Evolutionary conservation across 2,329 filamentous ascomycete genomes (phyloP).

Genomic region (Teratosphaeria nubilosa): DNA sequence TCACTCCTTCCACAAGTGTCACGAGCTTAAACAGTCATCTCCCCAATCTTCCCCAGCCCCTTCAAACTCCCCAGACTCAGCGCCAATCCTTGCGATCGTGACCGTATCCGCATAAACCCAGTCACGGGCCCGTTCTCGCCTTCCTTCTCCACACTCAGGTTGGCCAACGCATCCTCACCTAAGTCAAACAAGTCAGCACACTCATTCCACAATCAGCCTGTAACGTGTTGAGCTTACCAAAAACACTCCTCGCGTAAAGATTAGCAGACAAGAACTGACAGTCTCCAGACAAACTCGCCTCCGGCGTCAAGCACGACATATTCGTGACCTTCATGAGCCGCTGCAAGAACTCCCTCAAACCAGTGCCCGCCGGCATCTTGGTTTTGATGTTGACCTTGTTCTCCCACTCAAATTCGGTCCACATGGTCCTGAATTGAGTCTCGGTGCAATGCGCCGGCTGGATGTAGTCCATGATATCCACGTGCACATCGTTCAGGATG

Average conservation of each 20-base stretch:
- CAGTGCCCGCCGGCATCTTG: slow-evolving; percentile 63
- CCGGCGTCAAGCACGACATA: slow-evolving; percentile 95
- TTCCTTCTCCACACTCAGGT: slow-evolving; percentile 95
- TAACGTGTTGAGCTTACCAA: slow-evolving; percentile 61
- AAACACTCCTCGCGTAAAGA: slow-evolving; percentile 90
- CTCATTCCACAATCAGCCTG: not conserved
- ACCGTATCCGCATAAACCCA: slow-evolving; percentile 95
- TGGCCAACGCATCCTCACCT: slow-evolving; percentile 98
- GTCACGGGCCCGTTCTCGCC: slow-evolving; percentile 91
- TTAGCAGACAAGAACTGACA: slow-evolving; percentile 98
- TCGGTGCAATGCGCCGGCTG: slow-evolving; percentile 93
- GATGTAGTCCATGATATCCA: slow-evolving; percentile 99
- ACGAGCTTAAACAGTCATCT: slow-evolving; percentile 11
- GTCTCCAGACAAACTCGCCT: slow-evolving; percentile 91
- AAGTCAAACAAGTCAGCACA: not conserved
- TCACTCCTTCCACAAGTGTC: not conserved
- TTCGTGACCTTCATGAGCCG: slow-evolving; percentile 96
- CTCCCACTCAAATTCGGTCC: slow-evolving; percentile 99
- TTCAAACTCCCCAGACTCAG: slow-evolving; percentile 90
- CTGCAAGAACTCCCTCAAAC: slow-evolving; percentile 79
- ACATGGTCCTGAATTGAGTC: slow-evolving; percentile 99
- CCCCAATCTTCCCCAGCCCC: slow-evolving; percentile 66
- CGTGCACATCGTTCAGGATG: slow-evolving; percentile 94
- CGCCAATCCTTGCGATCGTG: slow-evolving; percentile 88
- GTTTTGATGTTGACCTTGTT: slow-evolving; percentile 99